Evolutionary conservation across 768 basidiomycete species (phyloP).

Genomic region (Mycena sanguinolenta): DNA sequence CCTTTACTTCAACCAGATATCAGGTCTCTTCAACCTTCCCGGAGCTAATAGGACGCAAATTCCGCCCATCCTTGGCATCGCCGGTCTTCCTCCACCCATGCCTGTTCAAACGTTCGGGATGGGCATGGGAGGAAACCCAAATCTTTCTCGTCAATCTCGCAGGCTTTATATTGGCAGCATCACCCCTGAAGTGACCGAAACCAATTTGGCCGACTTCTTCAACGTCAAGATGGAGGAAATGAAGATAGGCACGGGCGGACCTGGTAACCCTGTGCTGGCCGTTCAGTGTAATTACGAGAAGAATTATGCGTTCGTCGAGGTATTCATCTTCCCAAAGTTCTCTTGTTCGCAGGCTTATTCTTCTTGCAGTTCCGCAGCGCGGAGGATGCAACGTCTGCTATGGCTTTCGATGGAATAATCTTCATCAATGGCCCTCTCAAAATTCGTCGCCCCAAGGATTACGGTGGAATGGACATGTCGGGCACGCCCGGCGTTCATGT

Average conservation of each 20-base stretch:
- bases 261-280: slow-evolving; percentile 91
- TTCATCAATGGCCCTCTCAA: slow-evolving; percentile 96
- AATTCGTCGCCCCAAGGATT: slow-evolving; percentile 98
- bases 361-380: slow-evolving; percentile 91
- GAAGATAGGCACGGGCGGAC: slow-evolving; percentile 84
- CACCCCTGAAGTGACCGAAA: slow-evolving; percentile 93
- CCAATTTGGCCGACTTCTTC: slow-evolving; percentile 94
- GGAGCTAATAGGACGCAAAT: slow-evolving; percentile 93
- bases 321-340: slow-evolving; percentile 45
- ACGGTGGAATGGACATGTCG: slow-evolving; percentile 81
- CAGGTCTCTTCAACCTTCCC: slow-evolving; percentile 96
- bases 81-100: slow-evolving; percentile 86
- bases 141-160: slow-evolving; percentile 92
- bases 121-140: slow-evolving; percentile 89
- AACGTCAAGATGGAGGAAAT: slow-evolving; percentile 96
- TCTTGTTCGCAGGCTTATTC: slow-evolving; percentile 24
- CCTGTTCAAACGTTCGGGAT: slow-evolving; percentile 89
- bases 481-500: slow-evolving; percentile 78
- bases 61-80: slow-evolving; percentile 84
- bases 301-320: slow-evolving; percentile 99
- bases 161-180: slow-evolving; percentile 98
- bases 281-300: slow-evolving; percentile 99
- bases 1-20: slow-evolving; percentile 28
- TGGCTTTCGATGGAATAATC: slow-evolving; percentile 98
- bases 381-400: slow-evolving; percentile 95